phyloP scores from a whole-genome alignment of 2,329 filamentous ascomycete genomes.

The Hirsutella minnesotensis region DNA sequence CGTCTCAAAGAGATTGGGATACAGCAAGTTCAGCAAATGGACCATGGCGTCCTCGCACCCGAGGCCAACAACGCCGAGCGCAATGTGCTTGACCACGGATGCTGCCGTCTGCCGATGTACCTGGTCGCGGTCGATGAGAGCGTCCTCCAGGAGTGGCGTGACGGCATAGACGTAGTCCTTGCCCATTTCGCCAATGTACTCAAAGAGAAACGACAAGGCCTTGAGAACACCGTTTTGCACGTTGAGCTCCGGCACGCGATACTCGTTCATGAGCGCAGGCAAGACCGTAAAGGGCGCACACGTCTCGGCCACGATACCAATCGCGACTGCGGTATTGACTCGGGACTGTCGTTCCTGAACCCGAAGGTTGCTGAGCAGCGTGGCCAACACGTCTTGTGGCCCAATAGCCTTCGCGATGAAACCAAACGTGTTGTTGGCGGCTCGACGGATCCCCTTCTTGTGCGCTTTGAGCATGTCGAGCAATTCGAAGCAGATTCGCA shows the following conservation, averaged over 20 bases:
- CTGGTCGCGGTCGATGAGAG: slow-evolving; percentile 93
- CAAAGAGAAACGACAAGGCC: slow-evolving; percentile 90
- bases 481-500: slow-evolving; percentile 98
- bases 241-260: slow-evolving; percentile 94
- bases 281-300: slow-evolving; percentile 97
- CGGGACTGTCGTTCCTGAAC: slow-evolving; percentile 97
- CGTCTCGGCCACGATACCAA: slow-evolving; percentile 96
- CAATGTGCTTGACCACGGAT: slow-evolving; percentile 94
- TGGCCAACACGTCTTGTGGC: slow-evolving; percentile 91
- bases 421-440: slow-evolving; percentile 98
- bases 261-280: slow-evolving; percentile 99
- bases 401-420: slow-evolving; percentile 99
- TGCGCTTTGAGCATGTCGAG: slow-evolving; percentile 99
- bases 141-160: slow-evolving; percentile 88
- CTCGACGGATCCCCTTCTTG: slow-evolving; percentile 97
- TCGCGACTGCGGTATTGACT: slow-evolving; percentile 96
- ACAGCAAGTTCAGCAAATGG: slow-evolving; percentile 89
- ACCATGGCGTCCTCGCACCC: slow-evolving; percentile 98
- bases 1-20: slow-evolving; percentile 95
- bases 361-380: slow-evolving; percentile 87
- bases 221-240: slow-evolving; percentile 98
- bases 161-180: slow-evolving; percentile 99
- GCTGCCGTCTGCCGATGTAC: slow-evolving; percentile 96
- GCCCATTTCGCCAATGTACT: slow-evolving; percentile 99
- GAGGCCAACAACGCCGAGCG: slow-evolving; percentile 90